These are phyloP conservation scores for Simplicillium aogashimaense DNA, from an alignment of 2,329 filamentous ascomycete species.

Conservation along the genomic window DNA sequence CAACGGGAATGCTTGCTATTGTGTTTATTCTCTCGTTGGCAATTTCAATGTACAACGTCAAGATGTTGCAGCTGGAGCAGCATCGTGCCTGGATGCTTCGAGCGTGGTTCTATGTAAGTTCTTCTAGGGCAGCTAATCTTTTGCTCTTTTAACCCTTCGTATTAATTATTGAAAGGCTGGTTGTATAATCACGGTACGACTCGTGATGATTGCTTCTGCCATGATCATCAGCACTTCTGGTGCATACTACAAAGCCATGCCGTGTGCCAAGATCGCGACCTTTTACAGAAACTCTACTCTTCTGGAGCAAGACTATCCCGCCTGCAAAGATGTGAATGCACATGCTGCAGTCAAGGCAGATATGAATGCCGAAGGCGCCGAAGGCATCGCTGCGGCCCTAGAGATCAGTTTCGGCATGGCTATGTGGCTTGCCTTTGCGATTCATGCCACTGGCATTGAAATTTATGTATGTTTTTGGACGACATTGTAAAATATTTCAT, in stretches of 20 bases:
- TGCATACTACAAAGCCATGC: slow-evolving; percentile 15
- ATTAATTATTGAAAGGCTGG: slow-evolving; percentile 22
- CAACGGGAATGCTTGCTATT: slow-evolving; percentile 30
- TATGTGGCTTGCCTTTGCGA: slow-evolving; percentile 36
- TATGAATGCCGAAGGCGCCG: slow-evolving; percentile 14
- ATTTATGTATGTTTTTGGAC: slow-evolving; percentile 26
- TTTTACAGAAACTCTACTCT: slow-evolving; percentile 16
- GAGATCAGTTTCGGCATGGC: slow-evolving; percentile 38
- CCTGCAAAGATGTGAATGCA: slow-evolving; percentile 26
- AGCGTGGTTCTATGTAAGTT: slow-evolving; percentile 34
- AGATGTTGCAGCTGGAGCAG: slow-evolving; percentile 47
- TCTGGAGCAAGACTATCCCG: slow-evolving; percentile 26
- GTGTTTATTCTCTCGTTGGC: slow-evolving; percentile 28
- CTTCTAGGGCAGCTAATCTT: not conserved
- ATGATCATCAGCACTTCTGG: slow-evolving; percentile 20
- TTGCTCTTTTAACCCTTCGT: not conserved
- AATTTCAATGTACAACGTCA: slow-evolving; percentile 45
- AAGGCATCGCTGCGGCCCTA: slow-evolving; percentile 27
- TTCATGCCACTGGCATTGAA: slow-evolving; percentile 40
- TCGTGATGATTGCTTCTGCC: slow-evolving; percentile 32
- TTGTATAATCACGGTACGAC: slow-evolving; percentile 36
- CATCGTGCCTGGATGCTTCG: slow-evolving; percentile 55
- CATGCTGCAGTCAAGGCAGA: slow-evolving; percentile 18
- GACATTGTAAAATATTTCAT: no score
- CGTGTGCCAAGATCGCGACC: slow-evolving; percentile 37